Evolutionary conservation across 805 yeast species (phyloP).

Genomic region (Nakazawaea wyomingensis): DNA sequence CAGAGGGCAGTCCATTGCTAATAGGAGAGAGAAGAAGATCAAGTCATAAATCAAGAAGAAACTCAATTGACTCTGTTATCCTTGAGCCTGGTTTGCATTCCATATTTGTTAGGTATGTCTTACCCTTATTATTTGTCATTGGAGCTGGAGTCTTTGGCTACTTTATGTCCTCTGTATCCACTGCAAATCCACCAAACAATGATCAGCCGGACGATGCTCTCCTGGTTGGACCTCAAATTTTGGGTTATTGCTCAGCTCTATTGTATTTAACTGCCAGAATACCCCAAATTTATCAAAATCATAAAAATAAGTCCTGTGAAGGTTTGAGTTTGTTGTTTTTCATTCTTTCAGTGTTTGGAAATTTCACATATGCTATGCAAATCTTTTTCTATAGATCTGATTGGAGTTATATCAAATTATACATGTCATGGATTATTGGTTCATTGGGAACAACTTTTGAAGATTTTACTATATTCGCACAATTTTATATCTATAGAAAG

Average conservation of each 20-base stretch:
- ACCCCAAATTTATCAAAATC: constrained; percentile 85
- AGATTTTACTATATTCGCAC: constrained; percentile 60
- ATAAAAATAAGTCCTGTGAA: constrained; percentile 67
- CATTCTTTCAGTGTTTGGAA: constrained; percentile 69
- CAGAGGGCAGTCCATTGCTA: constrained; percentile 31
- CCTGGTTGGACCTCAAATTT: constrained; percentile 52
- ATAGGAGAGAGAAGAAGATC: constrained; percentile 28
- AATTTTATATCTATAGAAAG: constrained; percentile 55
- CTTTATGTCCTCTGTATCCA: constrained; percentile 34
- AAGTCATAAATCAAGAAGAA: constrained; percentile 29
- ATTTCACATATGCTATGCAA: constrained; percentile 70
- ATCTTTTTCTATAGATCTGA: constrained; percentile 64
- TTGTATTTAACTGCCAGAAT: constrained; percentile 65
- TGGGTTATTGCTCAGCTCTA: constrained; percentile 66
- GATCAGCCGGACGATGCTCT: constrained; percentile 21
- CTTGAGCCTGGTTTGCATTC: constrained; percentile 43
- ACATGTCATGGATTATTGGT: constrained; percentile 75
- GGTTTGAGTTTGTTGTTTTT: constrained; percentile 85
- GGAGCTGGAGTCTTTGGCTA: constrained; percentile 61
- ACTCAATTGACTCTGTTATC: constrained; percentile 47
- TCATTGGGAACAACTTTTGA: constrained; percentile 73
- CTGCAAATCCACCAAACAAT: constrained; percentile 18
- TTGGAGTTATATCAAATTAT: constrained; percentile 49
- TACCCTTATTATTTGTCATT: constrained; percentile 59
- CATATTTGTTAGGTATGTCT: constrained; percentile 42